These are phyloP conservation scores for Brassica juncea DNA, from an alignment of 345 rosid genomes.

Conservation along the genomic window DNA sequence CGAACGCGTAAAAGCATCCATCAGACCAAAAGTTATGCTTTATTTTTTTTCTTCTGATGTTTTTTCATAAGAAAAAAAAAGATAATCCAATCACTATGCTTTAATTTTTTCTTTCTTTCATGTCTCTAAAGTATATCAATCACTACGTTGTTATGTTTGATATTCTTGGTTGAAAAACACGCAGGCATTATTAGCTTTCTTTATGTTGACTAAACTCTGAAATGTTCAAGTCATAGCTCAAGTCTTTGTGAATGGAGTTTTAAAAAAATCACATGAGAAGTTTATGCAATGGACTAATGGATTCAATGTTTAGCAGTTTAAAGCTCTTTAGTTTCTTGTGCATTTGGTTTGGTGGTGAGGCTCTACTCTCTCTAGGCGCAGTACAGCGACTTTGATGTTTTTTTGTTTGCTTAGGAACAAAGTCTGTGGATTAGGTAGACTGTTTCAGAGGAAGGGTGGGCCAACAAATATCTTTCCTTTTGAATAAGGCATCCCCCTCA, in stretches of 20 bases:
- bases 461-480: conserved; percentile 37
- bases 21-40: conserved; percentile 3
- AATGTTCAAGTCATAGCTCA: conserved; percentile 1
- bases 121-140: neutral
- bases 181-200: neutral
- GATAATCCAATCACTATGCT: conserved; percentile 13
- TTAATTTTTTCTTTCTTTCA: neutral
- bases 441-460: conserved; percentile 27
- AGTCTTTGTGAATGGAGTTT: neutral
- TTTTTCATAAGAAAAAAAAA: neutral
- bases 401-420: conserved; percentile 28
- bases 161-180: conserved; percentile 16
- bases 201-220: neutral
- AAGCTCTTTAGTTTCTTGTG: conserved; percentile 3
- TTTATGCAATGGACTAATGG: conserved; percentile 3
- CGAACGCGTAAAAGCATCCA: conserved; percentile 57
- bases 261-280: neutral
- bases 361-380: neutral
- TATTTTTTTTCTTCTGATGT: neutral
- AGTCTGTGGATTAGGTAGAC: conserved; percentile 42
- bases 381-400: neutral
- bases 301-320: neutral
- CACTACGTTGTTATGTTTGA: neutral
- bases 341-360: conserved; percentile 36
- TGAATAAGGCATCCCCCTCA: neutral